Evolutionary conservation across 2,329 filamentous ascomycete genomes (phyloP).

Genomic region (Penicillium vulpinum): DNA sequence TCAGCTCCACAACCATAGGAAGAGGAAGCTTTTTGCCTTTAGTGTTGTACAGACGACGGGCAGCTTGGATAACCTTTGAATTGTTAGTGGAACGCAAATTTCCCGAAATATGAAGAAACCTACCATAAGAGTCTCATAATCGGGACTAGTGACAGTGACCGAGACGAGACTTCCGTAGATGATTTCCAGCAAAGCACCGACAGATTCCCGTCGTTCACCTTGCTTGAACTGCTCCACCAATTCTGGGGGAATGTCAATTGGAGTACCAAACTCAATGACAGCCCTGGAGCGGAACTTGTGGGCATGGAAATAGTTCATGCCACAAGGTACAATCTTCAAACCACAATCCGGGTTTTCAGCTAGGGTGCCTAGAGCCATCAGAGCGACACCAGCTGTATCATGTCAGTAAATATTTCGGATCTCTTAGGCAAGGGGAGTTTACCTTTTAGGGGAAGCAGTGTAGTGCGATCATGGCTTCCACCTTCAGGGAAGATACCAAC

Average conservation of each 20-base stretch:
- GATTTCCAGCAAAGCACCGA: constrained; percentile 78
- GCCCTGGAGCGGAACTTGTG: constrained; percentile 97
- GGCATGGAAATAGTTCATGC: constrained; percentile 99
- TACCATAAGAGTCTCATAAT: constrained; percentile 93
- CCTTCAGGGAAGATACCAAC: constrained; percentile 97
- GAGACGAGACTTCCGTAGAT: constrained; percentile 82
- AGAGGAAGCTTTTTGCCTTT: constrained; percentile 91
- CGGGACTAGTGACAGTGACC: constrained; percentile 87
- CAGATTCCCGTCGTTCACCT: constrained; percentile 81
- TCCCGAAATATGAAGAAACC: constrained; percentile 9
- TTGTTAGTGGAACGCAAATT: constrained; percentile 32
- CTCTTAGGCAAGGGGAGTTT: constrained; percentile 8
- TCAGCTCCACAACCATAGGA: constrained; percentile 90
- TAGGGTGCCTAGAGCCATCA: constrained; percentile 92
- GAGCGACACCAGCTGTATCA: constrained; percentile 76
- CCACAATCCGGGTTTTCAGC: constrained; percentile 83
- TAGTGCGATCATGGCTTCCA: constrained; percentile 90
- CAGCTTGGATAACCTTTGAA: constrained; percentile 78
- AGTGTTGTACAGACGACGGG: constrained; percentile 87
- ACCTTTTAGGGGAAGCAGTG: constrained; percentile 84
- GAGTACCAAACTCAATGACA: constrained; percentile 90
- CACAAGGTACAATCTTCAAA: constrained; percentile 91
- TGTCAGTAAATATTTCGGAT: background rate
- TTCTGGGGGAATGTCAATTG: constrained; percentile 79
- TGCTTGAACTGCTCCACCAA: constrained; percentile 82